Conservation (phyloP, 2,329 filamentous ascomycete species). For the Calonectria montana region DNA sequence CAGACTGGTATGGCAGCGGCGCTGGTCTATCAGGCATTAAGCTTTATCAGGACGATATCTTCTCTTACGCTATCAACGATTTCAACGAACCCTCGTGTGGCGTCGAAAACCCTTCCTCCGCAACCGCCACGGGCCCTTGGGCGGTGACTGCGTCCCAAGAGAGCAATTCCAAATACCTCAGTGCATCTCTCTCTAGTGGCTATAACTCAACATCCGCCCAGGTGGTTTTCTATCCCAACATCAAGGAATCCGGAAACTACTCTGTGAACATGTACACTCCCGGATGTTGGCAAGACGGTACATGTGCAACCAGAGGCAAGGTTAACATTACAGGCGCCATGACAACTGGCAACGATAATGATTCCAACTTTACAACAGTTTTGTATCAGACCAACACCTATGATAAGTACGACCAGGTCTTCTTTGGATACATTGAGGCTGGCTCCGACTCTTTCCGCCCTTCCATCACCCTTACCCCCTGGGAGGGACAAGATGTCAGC, state of each 20-base stretch:
- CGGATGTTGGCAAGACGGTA: conserved; percentile 83
- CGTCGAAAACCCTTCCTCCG: conserved; percentile 70
- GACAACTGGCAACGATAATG: conserved; percentile 59
- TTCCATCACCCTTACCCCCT: conserved; percentile 80
- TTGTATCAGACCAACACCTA: conserved; percentile 94
- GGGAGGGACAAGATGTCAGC: conserved; percentile 69
- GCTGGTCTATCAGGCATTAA: conserved; percentile 89
- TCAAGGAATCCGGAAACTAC: conserved; percentile 92
- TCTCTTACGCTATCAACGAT: conserved; percentile 82
- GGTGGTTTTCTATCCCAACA: conserved; percentile 85
- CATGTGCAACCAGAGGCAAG: conserved; percentile 80
- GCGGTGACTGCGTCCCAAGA: conserved; percentile 71
- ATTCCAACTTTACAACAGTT: conserved; percentile 65
- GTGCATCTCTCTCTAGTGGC: conserved; percentile 68
- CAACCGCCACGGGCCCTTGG: conserved; percentile 82
- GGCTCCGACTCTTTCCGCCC: conserved; percentile 80
- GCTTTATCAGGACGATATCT: conserved; percentile 87
- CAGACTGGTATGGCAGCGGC: conserved; percentile 86
- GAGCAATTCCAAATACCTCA: conserved; percentile 82
- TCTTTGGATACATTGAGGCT: conserved; percentile 85
- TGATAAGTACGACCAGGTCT: conserved; percentile 96
- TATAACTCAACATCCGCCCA: conserved; percentile 70
- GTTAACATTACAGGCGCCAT: conserved; percentile 85
- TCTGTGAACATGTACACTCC: conserved; percentile 92
- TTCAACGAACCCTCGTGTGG: conserved; percentile 91